These are phyloP conservation scores for Leccinum barrowsii DNA, from an alignment of 768 basidiomycete genomes.

Conservation along the genomic window DNA sequence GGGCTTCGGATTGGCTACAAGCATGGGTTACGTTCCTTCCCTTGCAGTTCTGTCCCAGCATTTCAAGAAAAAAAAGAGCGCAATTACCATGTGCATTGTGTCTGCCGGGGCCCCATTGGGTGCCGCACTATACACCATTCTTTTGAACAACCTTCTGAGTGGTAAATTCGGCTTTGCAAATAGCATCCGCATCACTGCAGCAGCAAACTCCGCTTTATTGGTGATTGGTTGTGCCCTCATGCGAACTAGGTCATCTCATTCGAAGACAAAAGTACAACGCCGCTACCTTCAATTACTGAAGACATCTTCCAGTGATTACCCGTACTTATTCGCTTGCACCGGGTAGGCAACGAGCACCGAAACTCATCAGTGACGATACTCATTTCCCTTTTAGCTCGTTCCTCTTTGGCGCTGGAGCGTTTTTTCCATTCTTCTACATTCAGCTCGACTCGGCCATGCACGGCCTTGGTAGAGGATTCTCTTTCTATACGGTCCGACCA, in stretches of 20 bases:
- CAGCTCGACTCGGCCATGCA: constrained; percentile 53
- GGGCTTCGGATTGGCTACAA: constrained; percentile 46
- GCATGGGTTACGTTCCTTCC: constrained; percentile 37
- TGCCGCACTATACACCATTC: constrained; percentile 20
- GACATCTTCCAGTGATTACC: constrained; percentile 19
- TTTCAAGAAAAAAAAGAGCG: constrained; percentile 37
- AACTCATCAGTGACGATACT: neutral
- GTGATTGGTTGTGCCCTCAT: constrained; percentile 32
- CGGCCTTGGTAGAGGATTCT: constrained; percentile 41
- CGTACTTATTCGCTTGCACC: constrained; percentile 22
- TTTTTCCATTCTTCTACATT: constrained; percentile 44
- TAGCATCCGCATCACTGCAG: constrained; percentile 45
- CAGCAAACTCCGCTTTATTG: constrained; percentile 36
- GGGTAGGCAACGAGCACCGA: constrained; percentile 15
- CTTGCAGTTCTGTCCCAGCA: constrained; percentile 45
- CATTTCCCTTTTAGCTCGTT: constrained; percentile 9
- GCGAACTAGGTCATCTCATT: constrained; percentile 38
- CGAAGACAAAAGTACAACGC: neutral
- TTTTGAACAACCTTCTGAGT: constrained; percentile 27
- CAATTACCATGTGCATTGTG: constrained; percentile 41
- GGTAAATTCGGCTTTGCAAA: constrained; percentile 34
- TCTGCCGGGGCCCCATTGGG: constrained; percentile 35
- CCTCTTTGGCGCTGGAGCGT: constrained; percentile 21
- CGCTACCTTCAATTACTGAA: constrained; percentile 19
- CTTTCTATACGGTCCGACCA: constrained; percentile 51